phyloP scores from a whole-genome alignment of 305 asterid genomes.

The Plantago coronopus region DNA sequence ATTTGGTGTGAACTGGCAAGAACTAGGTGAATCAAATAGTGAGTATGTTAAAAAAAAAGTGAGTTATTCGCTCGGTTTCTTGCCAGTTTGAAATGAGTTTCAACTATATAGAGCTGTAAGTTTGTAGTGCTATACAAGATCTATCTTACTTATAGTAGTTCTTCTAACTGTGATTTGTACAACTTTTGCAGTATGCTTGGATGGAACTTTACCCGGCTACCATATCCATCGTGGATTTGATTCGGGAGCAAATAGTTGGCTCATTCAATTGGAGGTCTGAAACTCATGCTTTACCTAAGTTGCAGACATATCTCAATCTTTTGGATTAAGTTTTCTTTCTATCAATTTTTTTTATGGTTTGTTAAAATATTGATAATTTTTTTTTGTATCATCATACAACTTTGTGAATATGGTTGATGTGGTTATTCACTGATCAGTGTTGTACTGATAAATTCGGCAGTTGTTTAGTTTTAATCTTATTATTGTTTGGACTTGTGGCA shows the following conservation, averaged over 20 bases:
- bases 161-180: slow-evolving; percentile 7
- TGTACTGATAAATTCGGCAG: too few relatives aligned
- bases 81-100: too few relatives aligned
- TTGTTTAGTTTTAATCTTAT: slow-evolving; percentile 6
- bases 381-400: too few relatives aligned
- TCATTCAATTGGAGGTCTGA: slow-evolving; percentile 70
- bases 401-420: too few relatives aligned
- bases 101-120: too few relatives aligned
- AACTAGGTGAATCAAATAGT: too few relatives aligned
- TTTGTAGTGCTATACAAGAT: slow-evolving; percentile 7
- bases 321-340: neutral
- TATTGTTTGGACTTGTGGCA: slow-evolving; percentile 32
- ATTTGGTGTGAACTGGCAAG: too few relatives aligned
- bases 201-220: slow-evolving; percentile 91
- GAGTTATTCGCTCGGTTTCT: too few relatives aligned
- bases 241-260: slow-evolving; percentile 85
- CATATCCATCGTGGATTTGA: slow-evolving; percentile 85
- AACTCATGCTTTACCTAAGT: neutral
- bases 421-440: too few relatives aligned
- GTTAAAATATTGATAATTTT: neutral
- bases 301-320: neutral
- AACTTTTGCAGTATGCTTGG: slow-evolving; percentile 71
- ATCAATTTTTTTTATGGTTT: neutral
- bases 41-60: too few relatives aligned
- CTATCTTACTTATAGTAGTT: neutral